Base-by-base conservation (phyloP, 805 yeast genomes). In the Ogataea minuta region DNA sequence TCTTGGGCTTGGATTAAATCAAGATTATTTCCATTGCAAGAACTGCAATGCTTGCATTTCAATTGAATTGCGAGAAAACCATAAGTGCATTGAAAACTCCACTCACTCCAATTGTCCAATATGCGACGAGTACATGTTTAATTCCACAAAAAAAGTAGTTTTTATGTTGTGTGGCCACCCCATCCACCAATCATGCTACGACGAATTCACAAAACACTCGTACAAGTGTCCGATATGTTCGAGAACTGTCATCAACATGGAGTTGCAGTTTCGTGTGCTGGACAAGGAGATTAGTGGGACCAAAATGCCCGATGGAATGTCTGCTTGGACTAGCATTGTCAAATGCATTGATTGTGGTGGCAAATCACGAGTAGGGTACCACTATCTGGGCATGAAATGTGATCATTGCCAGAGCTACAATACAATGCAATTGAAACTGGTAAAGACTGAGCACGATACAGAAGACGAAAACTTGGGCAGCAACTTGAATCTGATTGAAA, bases 81-180 rank as follows among this genome's bases (percentile, higher is more conserved):
- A 91, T 64, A 76, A 74, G 47, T 91, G 97, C 63, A 81, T 89
- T 35, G 88, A 84, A 53, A 79, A 88, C 50, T 79, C 95, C 5
- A 89, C 96, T 0, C 93, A 84, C 59, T 84, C 95, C 32, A 81
- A 89, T 57, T 90, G 97, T 60, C 95, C 96, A 2, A 87, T 90
- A 25, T 90, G 97, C 63, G 86, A 84, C 42, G 97, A 89, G 52
- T 89, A 81, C 60, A 77, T 90, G 77, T 90, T 90, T 59, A 84
- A 88, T 11, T 81, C 93, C 4, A 78, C 84, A 6, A 73, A 70
- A 56, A 81, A 88, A 9, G 95, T 89, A 29, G 95, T 88, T 14
- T 89, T 90, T 59, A 88, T 90, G 96, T 69, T 74, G 34, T 90
- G 98, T 64, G 96, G 97, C 2, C 98, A 90, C 63, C 86, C 95